Evolutionary conservation across 768 basidiomycete species (phyloP).

Genomic region (Leccinellum albellum): DNA sequence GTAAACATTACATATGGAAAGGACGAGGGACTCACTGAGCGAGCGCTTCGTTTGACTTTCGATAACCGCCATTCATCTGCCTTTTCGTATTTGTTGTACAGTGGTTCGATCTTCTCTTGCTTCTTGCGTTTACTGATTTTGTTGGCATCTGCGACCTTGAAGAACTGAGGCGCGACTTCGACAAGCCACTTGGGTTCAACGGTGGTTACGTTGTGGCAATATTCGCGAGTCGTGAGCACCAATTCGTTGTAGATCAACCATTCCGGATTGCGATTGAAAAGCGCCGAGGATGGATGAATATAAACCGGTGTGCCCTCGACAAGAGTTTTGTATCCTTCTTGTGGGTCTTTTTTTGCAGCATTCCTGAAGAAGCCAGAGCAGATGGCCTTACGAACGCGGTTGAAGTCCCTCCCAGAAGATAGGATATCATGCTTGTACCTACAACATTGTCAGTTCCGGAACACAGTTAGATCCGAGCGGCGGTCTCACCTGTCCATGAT

Average conservation of each 20-base stretch:
- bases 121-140: conserved; percentile 96
- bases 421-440: conserved; percentile 97
- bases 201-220: conserved; percentile 89
- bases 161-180: conserved; percentile 97
- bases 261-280: conserved; percentile 96
- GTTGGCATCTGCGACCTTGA: conserved; percentile 96
- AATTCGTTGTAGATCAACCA: conserved; percentile 96
- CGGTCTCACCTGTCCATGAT: conserved; percentile 91
- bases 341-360: conserved; percentile 97
- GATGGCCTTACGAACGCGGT: conserved; percentile 89
- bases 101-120: conserved; percentile 94
- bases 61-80: conserved; percentile 93
- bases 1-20: background rate
- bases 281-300: conserved; percentile 93
- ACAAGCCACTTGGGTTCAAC: conserved; percentile 98
- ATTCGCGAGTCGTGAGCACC: conserved; percentile 94
- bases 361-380: conserved; percentile 98
- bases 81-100: conserved; percentile 95
- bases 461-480: background rate
- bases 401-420: conserved; percentile 90
- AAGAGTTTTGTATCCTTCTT: conserved; percentile 97
- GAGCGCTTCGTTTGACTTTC: conserved; percentile 86
- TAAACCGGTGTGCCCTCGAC: conserved; percentile 99
- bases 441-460: conserved; percentile 6
- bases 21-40: conserved; percentile 52